phyloP scores from a whole-genome alignment of 2,329 filamentous ascomycete genomes.

The Pseudogymnoascus sp. region DNA sequence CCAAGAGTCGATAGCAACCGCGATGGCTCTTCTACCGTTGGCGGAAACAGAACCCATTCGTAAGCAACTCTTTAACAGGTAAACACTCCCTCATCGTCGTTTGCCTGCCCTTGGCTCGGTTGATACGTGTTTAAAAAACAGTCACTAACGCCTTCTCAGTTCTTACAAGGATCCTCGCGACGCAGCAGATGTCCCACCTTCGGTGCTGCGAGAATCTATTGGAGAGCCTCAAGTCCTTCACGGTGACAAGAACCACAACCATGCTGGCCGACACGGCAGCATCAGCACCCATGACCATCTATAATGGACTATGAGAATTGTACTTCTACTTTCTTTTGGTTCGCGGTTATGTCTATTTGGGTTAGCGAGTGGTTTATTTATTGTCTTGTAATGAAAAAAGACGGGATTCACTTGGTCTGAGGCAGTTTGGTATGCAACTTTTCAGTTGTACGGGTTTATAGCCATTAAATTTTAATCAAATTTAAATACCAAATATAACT shows the following conservation, averaged over 20 bases:
- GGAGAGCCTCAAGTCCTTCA: constrained; percentile 41
- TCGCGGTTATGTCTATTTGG: neutral
- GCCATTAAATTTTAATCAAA: neutral
- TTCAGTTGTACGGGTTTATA: neutral
- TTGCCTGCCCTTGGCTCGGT: constrained; percentile 7
- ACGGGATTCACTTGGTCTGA: neutral
- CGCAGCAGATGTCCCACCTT: constrained; percentile 50
- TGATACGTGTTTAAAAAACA: neutral
- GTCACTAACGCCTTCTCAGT: neutral
- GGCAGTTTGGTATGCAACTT: neutral
- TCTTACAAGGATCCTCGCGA: constrained; percentile 40
- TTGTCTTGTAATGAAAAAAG: neutral
- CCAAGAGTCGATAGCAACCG: constrained; percentile 37
- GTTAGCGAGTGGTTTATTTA: neutral
- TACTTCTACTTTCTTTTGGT: constrained; percentile 1
- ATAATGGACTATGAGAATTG: neutral
- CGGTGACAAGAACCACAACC: constrained; percentile 36
- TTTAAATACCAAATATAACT: constrained; percentile 44
- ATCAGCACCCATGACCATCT: constrained; percentile 15
- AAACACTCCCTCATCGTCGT: constrained; percentile 12
- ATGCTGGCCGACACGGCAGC: constrained; percentile 38
- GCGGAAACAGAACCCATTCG: constrained; percentile 43
- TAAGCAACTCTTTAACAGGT: constrained; percentile 18
- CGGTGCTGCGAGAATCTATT: constrained; percentile 40
- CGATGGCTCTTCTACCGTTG: constrained; percentile 46